Evolutionary conservation across 441 rosid species (phyloP).

Genomic region (Mallotus repandus): DNA sequence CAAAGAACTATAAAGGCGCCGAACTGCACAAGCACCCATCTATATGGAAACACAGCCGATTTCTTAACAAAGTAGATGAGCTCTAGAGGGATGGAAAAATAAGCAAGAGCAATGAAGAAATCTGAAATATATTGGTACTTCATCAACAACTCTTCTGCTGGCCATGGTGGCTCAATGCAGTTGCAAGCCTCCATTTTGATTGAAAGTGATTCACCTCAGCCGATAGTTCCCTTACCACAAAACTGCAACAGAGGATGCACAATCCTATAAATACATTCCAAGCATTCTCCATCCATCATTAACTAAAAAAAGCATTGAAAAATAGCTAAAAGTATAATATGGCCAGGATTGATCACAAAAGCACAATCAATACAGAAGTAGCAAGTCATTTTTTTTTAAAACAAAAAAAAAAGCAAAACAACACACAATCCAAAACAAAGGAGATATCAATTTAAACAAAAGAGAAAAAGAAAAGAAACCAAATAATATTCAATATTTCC

Average conservation of each 20-base stretch:
- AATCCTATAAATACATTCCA: conserved; percentile 1
- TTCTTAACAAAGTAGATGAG: conserved; percentile 94
- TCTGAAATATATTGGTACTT: conserved; percentile 96
- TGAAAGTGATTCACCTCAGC: conserved; percentile 21
- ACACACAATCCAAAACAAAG: not conserved
- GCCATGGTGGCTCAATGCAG: conserved; percentile 92
- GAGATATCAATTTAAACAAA: not conserved
- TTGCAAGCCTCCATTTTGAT: conserved; percentile 70
- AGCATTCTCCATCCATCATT: not conserved
- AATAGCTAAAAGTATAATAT: not conserved
- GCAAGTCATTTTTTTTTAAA: not conserved
- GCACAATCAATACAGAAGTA: not conserved
- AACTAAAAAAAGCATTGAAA: not conserved
- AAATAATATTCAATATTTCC: not conserved
- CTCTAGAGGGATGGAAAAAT: conserved; percentile 95
- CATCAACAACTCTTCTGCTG: conserved; percentile 85
- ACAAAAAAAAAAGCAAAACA: not conserved
- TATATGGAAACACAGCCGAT: conserved; percentile 89
- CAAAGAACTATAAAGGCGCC: conserved; percentile 98
- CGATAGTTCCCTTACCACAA: conserved; percentile 29
- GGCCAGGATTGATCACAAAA: not conserved
- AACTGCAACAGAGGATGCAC: conserved; percentile 30
- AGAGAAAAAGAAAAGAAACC: not conserved
- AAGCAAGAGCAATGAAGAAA: conserved; percentile 93
- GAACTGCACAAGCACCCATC: conserved; percentile 99